Evolutionary conservation across 129 eudicot species (phyloP).

Genomic region (Chrysanthemum seticuspe): DNA sequence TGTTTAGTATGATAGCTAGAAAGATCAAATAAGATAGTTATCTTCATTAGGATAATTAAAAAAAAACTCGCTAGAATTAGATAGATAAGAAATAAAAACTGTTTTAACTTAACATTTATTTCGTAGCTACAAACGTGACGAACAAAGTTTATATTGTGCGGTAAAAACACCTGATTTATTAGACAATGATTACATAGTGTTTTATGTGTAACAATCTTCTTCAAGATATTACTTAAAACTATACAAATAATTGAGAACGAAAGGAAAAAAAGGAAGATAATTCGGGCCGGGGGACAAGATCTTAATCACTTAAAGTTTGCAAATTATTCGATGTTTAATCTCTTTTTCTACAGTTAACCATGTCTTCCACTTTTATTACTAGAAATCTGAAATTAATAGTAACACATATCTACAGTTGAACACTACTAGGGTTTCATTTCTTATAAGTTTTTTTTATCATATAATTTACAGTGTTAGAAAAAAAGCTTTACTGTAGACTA

Average conservation of each 20-base stretch:
- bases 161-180: not conserved
- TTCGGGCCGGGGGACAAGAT: conserved; percentile 40
- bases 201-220: not conserved
- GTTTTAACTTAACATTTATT: not conserved
- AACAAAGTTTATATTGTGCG: not conserved
- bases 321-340: conserved; percentile 32
- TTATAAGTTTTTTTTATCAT: not conserved
- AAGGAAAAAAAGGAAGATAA: conserved; percentile 10
- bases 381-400: not conserved
- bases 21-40: too few species aligned
- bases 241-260: not conserved
- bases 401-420: not conserved
- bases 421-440: conserved; percentile 12
- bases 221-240: not conserved
- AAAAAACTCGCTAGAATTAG: not conserved
- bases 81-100: too few species aligned
- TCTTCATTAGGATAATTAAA: not conserved
- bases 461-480: too few species aligned
- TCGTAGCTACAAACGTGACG: not conserved
- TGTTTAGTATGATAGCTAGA: too few species aligned
- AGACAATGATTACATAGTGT: not conserved
- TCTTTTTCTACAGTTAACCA: conserved; percentile 23
- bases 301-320: conserved; percentile 36
- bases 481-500: too few species aligned
- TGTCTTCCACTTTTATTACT: conserved; percentile 19